Evolutionary conservation across 257 asterid genomes (phyloP).

Genomic region (Striga asiatica): DNA sequence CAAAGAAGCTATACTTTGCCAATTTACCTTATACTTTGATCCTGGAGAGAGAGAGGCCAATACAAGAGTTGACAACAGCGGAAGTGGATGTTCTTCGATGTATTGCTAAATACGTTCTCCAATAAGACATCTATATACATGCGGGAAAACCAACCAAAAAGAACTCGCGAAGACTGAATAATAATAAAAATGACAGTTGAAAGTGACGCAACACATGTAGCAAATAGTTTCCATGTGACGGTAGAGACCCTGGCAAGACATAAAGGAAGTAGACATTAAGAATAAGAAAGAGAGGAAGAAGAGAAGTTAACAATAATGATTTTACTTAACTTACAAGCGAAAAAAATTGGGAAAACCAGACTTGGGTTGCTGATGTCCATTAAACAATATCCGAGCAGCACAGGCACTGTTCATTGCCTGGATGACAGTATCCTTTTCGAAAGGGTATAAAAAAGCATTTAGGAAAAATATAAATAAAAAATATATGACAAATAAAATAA

Average conservation of each 20-base stretch:
- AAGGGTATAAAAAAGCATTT: slow-evolving; percentile 11
- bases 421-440: slow-evolving; percentile 53
- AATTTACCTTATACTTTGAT: slow-evolving; percentile 54
- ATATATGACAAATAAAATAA: not conserved
- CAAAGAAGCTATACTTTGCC: slow-evolving; percentile 3
- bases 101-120: slow-evolving; percentile 39
- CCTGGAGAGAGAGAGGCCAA: slow-evolving; percentile 82
- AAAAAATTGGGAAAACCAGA: slow-evolving; percentile 18
- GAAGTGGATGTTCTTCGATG: slow-evolving; percentile 44
- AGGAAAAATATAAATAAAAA: slow-evolving; percentile 8
- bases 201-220: slow-evolving; percentile 53
- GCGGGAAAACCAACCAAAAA: slow-evolving; percentile 35
- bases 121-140: slow-evolving; percentile 21
- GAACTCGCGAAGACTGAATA: slow-evolving; percentile 48
- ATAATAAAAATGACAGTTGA: slow-evolving; percentile 43
- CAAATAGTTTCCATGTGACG: slow-evolving; percentile 47
- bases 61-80: slow-evolving; percentile 69
- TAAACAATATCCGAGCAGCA: slow-evolving; percentile 47
- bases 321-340: slow-evolving; percentile 47
- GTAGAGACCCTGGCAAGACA: slow-evolving; percentile 48
- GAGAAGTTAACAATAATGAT: not conserved
- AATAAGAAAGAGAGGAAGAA: slow-evolving; percentile 5
- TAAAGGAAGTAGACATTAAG: slow-evolving; percentile 16
- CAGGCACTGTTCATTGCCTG: slow-evolving; percentile 68
- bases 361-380: slow-evolving; percentile 27